Base-by-base conservation (phyloP, 2,329 filamentous ascomycete species). In the Bipolaris oryzae region DNA sequence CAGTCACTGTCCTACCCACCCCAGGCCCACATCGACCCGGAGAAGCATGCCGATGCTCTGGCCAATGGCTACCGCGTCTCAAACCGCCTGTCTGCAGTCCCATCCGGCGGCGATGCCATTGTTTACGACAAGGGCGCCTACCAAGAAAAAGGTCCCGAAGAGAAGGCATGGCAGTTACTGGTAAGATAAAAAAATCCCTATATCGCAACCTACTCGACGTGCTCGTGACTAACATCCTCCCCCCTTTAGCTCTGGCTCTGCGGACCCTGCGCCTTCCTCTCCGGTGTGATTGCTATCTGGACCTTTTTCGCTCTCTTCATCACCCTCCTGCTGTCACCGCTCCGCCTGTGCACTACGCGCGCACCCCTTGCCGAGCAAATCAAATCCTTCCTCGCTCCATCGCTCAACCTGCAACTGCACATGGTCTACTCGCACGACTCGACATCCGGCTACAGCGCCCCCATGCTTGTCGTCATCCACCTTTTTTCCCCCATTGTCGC, bases 401-500 rank as follows among this genome's bases (percentile, higher is more conserved):
- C 82, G 13, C 75, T 86, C 31, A 81, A 82, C 62, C 77, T 83
- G 25, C 77, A 83, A 73, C 73, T 84, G 65, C 70, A 78, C 67
- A 71, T 78, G 52, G 78, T 83, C 58, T 81, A 79, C 71, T 81
- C 80, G 61, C 68, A 66, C 54, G 62, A 72, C 63, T 57, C 68
- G 66, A 59, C 63, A 70, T 76, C 71, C 57, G 77, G 74, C 58
- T 77, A 63, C 73, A 71, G 71, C 59, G 62, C 77, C 3, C 65
- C 74, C 2, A 77, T 78, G 70, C 77, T 87, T 15, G 72, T 87
- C 7, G 60, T 80, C 50, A 78, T 87, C 46, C 80, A 85, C 58
- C 64, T 85, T 1, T 72, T 85, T 23, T 84, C 84, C 3, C 84
- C 85, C 1, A 66, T 87, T 37, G 72, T 87, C 46, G 84, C 84